These are phyloP conservation scores for Trichoderma atrobrunneum DNA, from an alignment of 2,329 filamentous ascomycete species.

Conservation along the genomic window DNA sequence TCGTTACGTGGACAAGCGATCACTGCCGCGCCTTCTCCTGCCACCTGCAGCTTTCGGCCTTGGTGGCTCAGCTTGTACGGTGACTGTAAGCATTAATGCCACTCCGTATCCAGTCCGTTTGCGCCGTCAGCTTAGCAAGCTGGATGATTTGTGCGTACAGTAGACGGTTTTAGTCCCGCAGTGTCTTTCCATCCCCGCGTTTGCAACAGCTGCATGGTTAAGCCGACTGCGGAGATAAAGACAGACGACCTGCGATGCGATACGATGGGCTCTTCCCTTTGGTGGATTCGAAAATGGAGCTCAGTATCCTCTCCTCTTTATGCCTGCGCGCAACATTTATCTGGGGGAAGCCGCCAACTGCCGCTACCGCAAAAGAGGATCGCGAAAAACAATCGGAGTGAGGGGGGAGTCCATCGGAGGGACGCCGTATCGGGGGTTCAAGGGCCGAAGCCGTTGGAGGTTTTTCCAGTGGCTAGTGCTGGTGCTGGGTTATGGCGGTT, in stretches of 20 bases:
- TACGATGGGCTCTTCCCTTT: not conserved
- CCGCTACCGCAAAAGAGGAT: slow-evolving; percentile 2
- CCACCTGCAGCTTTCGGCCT: not conserved
- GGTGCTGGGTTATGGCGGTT: not conserved
- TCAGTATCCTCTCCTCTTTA: not conserved
- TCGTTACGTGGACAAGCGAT: not conserved
- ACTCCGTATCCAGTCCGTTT: not conserved
- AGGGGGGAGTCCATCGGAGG: not conserved
- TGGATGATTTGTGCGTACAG: not conserved
- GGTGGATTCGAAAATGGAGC: not conserved
- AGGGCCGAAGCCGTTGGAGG: not conserved
- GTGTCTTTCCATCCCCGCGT: not conserved
- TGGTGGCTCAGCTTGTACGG: not conserved
- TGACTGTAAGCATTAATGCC: not conserved
- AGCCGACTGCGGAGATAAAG: slow-evolving; percentile 5
- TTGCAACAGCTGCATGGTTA: not conserved
- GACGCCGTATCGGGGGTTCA: not conserved
- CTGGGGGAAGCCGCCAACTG: not conserved
- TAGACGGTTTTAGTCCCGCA: not conserved
- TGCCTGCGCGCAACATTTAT: not conserved
- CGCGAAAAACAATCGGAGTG: not conserved
- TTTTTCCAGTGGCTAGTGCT: not conserved
- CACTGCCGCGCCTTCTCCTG: slow-evolving; percentile 2
- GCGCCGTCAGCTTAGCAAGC: not conserved
- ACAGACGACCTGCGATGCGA: not conserved